Percentiles rank a stretch among this genome's conserved stretches.
These are phyloP conservation scores for Fusarium devonianum DNA, from an alignment of 2,329 filamentous ascomycete genomes.

Conservation along the genomic window DNA sequence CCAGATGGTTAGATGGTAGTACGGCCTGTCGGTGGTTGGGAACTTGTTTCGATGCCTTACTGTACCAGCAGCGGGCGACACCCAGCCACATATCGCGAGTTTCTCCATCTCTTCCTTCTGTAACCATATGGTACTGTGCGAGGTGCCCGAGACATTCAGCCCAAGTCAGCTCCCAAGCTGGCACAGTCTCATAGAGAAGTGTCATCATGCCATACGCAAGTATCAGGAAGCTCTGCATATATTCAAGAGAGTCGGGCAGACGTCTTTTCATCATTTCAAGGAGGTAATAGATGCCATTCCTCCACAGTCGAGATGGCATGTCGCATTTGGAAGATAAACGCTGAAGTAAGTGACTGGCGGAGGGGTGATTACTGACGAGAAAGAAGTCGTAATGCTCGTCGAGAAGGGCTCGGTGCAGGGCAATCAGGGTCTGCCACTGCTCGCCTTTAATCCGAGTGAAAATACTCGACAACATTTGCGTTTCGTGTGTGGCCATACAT, in stretches of 20 bases:
- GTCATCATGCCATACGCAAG: slow-evolving; percentile 89
- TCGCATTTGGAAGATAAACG: slow-evolving; percentile 78
- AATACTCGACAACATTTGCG: too few relatives aligned
- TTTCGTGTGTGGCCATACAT: too few relatives aligned
- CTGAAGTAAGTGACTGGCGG: slow-evolving; percentile 51
- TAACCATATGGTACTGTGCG: slow-evolving; percentile 82
- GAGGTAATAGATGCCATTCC: slow-evolving; percentile 85
- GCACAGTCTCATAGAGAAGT: slow-evolving; percentile 81
- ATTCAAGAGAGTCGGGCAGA: slow-evolving; percentile 77
- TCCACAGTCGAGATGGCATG: slow-evolving; percentile 93
- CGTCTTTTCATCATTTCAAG: slow-evolving; percentile 76
- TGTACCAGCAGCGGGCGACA: slow-evolving; percentile 83
- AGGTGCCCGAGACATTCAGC: slow-evolving; percentile 91
- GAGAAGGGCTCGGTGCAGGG: too few relatives aligned
- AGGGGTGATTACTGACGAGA: too few relatives aligned
- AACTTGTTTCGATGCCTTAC: slow-evolving; percentile 76
- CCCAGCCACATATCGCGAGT: slow-evolving; percentile 81
- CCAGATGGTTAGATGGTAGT: slow-evolving; percentile 90
- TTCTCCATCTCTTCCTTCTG: slow-evolving; percentile 78
- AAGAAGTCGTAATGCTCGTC: too few relatives aligned
- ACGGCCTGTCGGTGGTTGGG: slow-evolving; percentile 76
- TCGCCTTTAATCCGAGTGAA: too few relatives aligned
- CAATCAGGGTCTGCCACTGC: too few relatives aligned
- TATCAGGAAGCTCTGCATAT: slow-evolving; percentile 91
- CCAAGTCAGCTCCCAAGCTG: slow-evolving; percentile 84